Base-by-base conservation (phyloP, 1,284 basidiomycete species). In the Fomitopsis palustris region DNA sequence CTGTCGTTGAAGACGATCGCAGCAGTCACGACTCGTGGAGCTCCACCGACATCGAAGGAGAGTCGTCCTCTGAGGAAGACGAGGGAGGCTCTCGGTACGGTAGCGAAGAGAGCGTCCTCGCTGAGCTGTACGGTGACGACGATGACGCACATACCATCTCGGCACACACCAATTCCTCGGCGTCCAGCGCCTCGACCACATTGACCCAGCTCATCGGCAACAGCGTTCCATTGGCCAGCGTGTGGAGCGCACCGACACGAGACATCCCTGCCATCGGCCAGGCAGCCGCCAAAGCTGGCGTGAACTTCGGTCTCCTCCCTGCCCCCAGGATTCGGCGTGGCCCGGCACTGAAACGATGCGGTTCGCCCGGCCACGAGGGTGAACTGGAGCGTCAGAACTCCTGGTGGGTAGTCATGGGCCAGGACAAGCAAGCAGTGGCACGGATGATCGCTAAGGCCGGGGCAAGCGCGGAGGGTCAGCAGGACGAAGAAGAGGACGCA, bases 101-200 rank as follows among this genome's bases (percentile, higher is more conserved):
- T 25, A 56, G 61, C 42, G 62, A 58, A 16, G 59, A 61, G 17
- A 42, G 17, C 5, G 31, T 37, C 45, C 42, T 42, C 35, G 31
- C 52, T 39, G 45, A 42, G 2, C 9, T 23, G 43, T 14, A 38
- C 17, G 59, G 41, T 23, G 55, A 53, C 27, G 29, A 37, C 31
- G 35, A 49, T 29, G 52, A 54, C 53, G 42, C 29, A 21, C 43
- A 19, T 35, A 51, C 49, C 10, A 25, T 35, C 41, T 14, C 37
- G 43, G 60, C 21, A 27, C 42, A 16, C 41, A 54, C 55, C 83
- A 95, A 27, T 83, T 94, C 66, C 79, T 62, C 61, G 6, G 19
- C 61, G 14, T 59, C 63, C 19, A 29, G 55, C 37, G 35, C 64
- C 19, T 55, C 39, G 35, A 65, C 66, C 21, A 56, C 59, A 23